These are phyloP conservation scores for Lactifluus volemus DNA, from an alignment of 768 basidiomycete species.

Conservation along the genomic window DNA sequence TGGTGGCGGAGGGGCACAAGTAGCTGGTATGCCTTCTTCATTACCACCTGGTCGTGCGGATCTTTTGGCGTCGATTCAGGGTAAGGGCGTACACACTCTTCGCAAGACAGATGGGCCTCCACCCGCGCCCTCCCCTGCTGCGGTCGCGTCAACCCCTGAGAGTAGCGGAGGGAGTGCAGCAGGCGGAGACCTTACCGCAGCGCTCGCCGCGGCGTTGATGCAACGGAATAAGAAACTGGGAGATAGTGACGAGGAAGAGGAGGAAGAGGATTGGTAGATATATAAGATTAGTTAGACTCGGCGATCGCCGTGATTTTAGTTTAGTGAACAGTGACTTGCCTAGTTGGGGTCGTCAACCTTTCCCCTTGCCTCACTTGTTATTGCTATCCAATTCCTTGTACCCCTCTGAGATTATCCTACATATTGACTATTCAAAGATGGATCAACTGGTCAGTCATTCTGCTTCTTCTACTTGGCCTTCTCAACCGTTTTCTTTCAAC, in stretches of 20 bases:
- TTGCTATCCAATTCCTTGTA: no score
- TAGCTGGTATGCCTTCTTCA: conserved; percentile 30
- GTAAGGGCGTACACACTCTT: conserved; percentile 63
- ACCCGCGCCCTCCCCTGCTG: conserved; percentile 21
- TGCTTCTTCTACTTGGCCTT: neutral
- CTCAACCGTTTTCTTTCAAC: neutral
- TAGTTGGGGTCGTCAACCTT: no score
- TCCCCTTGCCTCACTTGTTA: no score
- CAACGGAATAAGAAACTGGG: conserved; percentile 82
- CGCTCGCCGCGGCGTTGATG: conserved; percentile 74
- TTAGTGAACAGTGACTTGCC: no score
- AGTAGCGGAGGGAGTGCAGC: conserved; percentile 32
- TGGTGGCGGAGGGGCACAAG: conserved; percentile 38
- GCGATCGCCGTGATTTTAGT: conserved; percentile 10
- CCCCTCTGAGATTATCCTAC: neutral
- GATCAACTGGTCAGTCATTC: conserved; percentile 42
- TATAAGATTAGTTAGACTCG: neutral
- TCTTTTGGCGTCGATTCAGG: conserved; percentile 74
- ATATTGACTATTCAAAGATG: conserved; percentile 27
- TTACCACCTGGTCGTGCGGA: conserved; percentile 53
- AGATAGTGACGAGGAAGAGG: conserved; percentile 45
- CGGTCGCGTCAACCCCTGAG: conserved; percentile 29
- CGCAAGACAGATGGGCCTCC: conserved; percentile 42
- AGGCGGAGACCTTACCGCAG: conserved; percentile 71
- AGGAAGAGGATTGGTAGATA: conserved; percentile 26